Percentiles rank a stretch among this genome's conserved stretches.
Conservation (phyloP, 208 protist species). For the Trypanosoma conorhini region DNA sequence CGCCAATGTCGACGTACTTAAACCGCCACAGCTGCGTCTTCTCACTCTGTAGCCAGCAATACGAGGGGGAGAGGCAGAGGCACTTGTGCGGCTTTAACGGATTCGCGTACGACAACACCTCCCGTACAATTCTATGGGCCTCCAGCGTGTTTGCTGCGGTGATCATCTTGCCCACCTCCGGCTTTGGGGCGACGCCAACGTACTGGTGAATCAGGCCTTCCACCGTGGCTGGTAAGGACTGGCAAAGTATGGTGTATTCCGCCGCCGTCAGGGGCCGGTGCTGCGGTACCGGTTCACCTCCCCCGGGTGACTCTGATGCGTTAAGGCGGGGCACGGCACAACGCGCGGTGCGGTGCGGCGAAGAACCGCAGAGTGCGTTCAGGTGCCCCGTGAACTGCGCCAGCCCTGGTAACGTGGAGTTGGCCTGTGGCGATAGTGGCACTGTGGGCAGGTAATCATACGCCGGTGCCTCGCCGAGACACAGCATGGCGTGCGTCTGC, state of each 20-base stretch:
- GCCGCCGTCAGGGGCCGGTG: slow-evolving; percentile 55
- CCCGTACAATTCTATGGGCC: slow-evolving; percentile 32
- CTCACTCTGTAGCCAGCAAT: slow-evolving; percentile 68
- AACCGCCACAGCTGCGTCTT: slow-evolving; percentile 69
- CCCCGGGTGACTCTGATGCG: neutral
- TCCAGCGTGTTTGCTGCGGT: slow-evolving; percentile 27
- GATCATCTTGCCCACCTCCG: slow-evolving; percentile 53
- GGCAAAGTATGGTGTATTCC: slow-evolving; percentile 79
- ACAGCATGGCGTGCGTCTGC: slow-evolving; percentile 65
- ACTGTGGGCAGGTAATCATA: slow-evolving; percentile 23
- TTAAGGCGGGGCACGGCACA: slow-evolving; percentile 4
- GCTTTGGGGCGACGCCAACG: slow-evolving; percentile 38
- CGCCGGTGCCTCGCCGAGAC: slow-evolving; percentile 34
- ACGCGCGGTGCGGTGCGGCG: slow-evolving; percentile 11
- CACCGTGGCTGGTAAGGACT: slow-evolving; percentile 29
- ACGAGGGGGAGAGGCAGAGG: slow-evolving; percentile 72
- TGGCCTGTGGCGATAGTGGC: slow-evolving; percentile 4
- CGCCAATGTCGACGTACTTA: slow-evolving; percentile 80
- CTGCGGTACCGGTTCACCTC: neutral
- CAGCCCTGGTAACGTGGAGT: neutral
- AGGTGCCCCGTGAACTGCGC: slow-evolving; percentile 23
- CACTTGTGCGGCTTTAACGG: slow-evolving; percentile 45
- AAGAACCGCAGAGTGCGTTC: slow-evolving; percentile 14
- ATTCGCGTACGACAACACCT: slow-evolving; percentile 40
- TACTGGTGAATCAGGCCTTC: slow-evolving; percentile 57